Conservation (phyloP, 1,139 yeast genomes). For the Hyphopichia burtonii region DNA sequence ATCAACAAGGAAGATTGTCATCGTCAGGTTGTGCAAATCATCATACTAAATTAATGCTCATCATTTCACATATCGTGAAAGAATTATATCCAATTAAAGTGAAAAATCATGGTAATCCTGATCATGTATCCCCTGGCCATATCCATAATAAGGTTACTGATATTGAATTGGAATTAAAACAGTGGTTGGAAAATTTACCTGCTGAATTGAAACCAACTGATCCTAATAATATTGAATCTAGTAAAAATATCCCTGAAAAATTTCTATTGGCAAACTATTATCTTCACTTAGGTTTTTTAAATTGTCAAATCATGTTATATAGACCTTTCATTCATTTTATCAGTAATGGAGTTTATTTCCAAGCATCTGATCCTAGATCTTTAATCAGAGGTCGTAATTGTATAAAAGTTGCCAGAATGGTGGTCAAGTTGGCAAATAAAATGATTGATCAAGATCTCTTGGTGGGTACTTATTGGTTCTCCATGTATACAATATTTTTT, state of each 20-base stretch:
- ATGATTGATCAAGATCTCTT: slow-evolving; percentile 73
- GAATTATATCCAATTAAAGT: slow-evolving; percentile 45
- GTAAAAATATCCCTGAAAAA: slow-evolving; percentile 52
- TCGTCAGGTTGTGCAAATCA: slow-evolving; percentile 83
- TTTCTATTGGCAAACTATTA: slow-evolving; percentile 74
- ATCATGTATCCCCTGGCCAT: slow-evolving; percentile 28
- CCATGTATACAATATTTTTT: slow-evolving; percentile 88
- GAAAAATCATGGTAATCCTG: slow-evolving; percentile 10
- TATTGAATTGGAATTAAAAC: slow-evolving; percentile 68
- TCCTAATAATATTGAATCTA: slow-evolving; percentile 32
- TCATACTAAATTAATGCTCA: slow-evolving; percentile 68
- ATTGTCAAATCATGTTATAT: slow-evolving; percentile 80
- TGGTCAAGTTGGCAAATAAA: slow-evolving; percentile 79
- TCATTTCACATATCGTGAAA: slow-evolving; percentile 42
- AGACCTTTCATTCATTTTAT: slow-evolving; percentile 90
- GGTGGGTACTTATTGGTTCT: slow-evolving; percentile 91
- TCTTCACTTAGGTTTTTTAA: slow-evolving; percentile 74
- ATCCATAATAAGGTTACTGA: slow-evolving; percentile 67
- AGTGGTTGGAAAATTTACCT: slow-evolving; percentile 77
- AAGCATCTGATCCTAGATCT: slow-evolving; percentile 42
- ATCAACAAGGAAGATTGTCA: slow-evolving; percentile 51
- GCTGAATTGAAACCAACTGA: slow-evolving; percentile 72
- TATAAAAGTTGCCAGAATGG: slow-evolving; percentile 80
- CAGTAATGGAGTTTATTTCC: slow-evolving; percentile 49
- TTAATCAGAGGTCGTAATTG: slow-evolving; percentile 78